Base-by-base conservation (phyloP, 2,329 filamentous ascomycete species). In the Nigrospora osmanthi region DNA sequence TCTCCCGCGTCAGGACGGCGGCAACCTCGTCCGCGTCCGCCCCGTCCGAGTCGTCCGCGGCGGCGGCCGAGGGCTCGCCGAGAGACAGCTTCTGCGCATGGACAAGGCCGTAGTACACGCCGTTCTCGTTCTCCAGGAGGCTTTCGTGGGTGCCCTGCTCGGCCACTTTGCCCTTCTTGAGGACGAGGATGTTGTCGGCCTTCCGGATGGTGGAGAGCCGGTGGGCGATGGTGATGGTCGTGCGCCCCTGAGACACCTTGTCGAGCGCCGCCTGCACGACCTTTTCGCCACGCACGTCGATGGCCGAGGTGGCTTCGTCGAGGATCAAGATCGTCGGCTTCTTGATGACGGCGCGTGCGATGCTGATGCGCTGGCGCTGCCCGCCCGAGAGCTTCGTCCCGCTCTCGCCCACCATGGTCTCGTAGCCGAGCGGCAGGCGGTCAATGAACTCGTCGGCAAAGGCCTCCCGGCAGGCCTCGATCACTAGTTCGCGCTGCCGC, bases 381-480 rank as follows among this genome's bases (percentile, higher is more conserved):
- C 89, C 89, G n/a, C 87, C 85, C 11, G 84, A 89, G 1, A 94
- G 68, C 58, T 87, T 88, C 40, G 85, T 83, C 5, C 88, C 88
- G 28, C 77, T 77, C 57, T 91, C 87, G 1, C 88, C 88, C 1
- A 93, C 87, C 10, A 76, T 64, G 0, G 87, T 89, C 5, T 84
- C 74, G 56, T 90, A 90, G 2, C 80, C 78, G 38, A 74, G 63
- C 2, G 83, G 83, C 4, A 87, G 66, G 16, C 73, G 73, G 39
- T 76, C 71, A 45, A 87, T 81, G 53, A 84, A 87, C 47, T 85
- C 82, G 51, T 84, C 76, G 0, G 83, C 83, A 59, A 83, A 86
- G 0, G 83, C 76, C 56, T 86, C 80, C 37, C 70, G 68, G 49
- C 82, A 86, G 6, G 84, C 84, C 37, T 78, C 73, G 48, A 72